Evolutionary conservation across 768 basidiomycete genomes (phyloP).

Genomic region (Phanerochaete sordida): DNA sequence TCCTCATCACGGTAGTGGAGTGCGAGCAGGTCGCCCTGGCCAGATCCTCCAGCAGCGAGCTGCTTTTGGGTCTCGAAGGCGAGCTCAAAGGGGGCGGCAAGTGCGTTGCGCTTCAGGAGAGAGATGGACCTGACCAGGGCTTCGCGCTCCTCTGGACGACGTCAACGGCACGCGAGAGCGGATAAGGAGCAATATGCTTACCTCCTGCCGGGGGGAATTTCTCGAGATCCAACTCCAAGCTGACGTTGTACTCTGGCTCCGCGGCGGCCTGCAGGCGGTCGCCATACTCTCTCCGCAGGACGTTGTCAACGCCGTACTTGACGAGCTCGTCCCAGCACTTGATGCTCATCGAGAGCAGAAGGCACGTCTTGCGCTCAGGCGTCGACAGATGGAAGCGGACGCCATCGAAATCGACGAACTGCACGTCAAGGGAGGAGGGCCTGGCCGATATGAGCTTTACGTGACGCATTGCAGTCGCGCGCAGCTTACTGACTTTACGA

Average conservation of each 20-base stretch:
- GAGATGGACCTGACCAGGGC: conserved; percentile 79
- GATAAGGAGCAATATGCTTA: conserved; percentile 36
- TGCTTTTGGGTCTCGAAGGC: conserved; percentile 83
- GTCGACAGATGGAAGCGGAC: conserved; percentile 94
- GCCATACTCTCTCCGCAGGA: conserved; percentile 84
- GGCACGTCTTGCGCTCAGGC: conserved; percentile 71
- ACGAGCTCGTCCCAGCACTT: conserved; percentile 96
- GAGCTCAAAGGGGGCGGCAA: conserved; percentile 91
- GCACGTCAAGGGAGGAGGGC: conserved; percentile 87
- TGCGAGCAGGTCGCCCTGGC: conserved; percentile 82
- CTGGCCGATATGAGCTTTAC: conserved; percentile 38
- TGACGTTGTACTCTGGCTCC: conserved; percentile 89
- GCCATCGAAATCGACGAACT: conserved; percentile 97
- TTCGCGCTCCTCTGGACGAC: conserved; percentile 65
- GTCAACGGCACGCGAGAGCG: conserved; percentile 10
- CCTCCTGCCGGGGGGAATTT: conserved; percentile 78
- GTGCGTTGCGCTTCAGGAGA: conserved; percentile 86
- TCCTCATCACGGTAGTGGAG: conserved; percentile 96
- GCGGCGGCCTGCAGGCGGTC: conserved; percentile 58
- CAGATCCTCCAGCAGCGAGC: conserved; percentile 67
- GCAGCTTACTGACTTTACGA: conserved; percentile 61
- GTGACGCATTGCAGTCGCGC: background rate
- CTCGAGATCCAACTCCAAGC: conserved; percentile 83
- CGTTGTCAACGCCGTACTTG: conserved; percentile 76
- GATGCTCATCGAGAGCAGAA: conserved; percentile 94